These are phyloP conservation scores for Fimicolochytrium jonesii DNA, from an alignment of 192 early-diverging fungal species.

Conservation along the genomic window DNA sequence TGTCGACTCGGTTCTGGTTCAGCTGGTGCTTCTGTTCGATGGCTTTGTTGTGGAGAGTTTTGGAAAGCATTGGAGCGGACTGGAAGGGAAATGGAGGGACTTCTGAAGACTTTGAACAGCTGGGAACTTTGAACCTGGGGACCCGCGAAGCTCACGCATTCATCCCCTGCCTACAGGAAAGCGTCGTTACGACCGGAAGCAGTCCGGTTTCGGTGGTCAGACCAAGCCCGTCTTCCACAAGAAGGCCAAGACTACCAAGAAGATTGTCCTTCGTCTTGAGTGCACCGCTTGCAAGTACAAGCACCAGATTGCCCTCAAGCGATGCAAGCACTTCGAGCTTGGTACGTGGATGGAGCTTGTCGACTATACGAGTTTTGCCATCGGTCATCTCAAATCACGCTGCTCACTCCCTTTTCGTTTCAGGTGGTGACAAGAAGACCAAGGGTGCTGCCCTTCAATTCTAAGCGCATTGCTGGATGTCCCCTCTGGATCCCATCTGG, in stretches of 20 bases:
- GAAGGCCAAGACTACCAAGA: conserved; percentile 99
- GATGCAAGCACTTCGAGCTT: conserved; percentile 99
- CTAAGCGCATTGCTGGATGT: conserved; percentile 59
- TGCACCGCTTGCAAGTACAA: conserved; percentile 99
- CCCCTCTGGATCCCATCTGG: too few relatives aligned
- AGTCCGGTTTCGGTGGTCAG: conserved; percentile 99
- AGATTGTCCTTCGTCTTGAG: conserved; percentile 97
- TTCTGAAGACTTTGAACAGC: too few relatives aligned
- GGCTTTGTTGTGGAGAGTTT: too few relatives aligned
- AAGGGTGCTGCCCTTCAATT: conserved; percentile 83
- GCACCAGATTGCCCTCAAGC: conserved; percentile 95
- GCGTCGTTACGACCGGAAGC: conserved; percentile 88
- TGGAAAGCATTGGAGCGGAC: too few relatives aligned
- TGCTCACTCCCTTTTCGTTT: background rate
- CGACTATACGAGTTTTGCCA: background rate
- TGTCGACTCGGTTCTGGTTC: background rate
- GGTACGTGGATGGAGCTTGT: conserved; percentile 43
- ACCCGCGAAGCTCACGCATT: too few relatives aligned
- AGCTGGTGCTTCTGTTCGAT: too few relatives aligned
- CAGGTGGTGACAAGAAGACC: conserved; percentile 91
- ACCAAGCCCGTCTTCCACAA: conserved; percentile 99
- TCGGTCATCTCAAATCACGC: background rate
- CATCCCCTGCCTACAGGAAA: conserved; percentile 37
- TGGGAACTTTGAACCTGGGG: too few relatives aligned
- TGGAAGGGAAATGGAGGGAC: too few relatives aligned